These are phyloP conservation scores for Paramecium sexaurelia DNA, from an alignment of 73 alveolate genomes.

Conservation along the genomic window DNA sequence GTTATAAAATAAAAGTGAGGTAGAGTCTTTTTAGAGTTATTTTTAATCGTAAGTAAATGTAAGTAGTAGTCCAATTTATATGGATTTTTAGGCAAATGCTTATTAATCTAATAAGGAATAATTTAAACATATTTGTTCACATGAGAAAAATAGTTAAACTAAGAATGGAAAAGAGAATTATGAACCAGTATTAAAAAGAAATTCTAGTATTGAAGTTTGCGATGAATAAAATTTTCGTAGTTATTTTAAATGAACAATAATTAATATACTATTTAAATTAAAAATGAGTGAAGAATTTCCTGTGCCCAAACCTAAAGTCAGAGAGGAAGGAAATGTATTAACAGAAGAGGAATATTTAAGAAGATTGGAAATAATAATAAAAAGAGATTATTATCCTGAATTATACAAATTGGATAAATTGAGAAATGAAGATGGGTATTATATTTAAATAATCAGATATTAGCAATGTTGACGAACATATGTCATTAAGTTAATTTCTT, in stretches of 20 bases:
- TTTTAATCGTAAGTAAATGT: not conserved
- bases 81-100: not conserved
- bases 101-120: not conserved
- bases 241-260: not conserved
- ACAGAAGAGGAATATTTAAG: not conserved
- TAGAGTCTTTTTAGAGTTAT: slow-evolving; percentile 30
- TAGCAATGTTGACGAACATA: not conserved
- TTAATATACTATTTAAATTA: not conserved
- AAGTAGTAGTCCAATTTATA: not conserved
- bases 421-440: slow-evolving; percentile 1
- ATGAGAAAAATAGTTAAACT: not conserved
- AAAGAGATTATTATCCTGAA: slow-evolving; percentile 50
- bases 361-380: not conserved
- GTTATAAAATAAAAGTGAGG: not conserved
- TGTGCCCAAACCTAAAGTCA: not conserved
- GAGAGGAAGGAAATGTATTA: not conserved
- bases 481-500: not conserved
- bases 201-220: not conserved
- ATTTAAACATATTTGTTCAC: slow-evolving; percentile 37
- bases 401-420: not conserved
- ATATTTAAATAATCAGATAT: not conserved
- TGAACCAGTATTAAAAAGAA: not conserved
- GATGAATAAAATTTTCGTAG: slow-evolving; percentile 35
- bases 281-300: slow-evolving; percentile 47
- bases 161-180: slow-evolving; percentile 2